Base-by-base conservation (phyloP, 2,329 filamentous ascomycete genomes). In the Hypocrella siamensis region DNA sequence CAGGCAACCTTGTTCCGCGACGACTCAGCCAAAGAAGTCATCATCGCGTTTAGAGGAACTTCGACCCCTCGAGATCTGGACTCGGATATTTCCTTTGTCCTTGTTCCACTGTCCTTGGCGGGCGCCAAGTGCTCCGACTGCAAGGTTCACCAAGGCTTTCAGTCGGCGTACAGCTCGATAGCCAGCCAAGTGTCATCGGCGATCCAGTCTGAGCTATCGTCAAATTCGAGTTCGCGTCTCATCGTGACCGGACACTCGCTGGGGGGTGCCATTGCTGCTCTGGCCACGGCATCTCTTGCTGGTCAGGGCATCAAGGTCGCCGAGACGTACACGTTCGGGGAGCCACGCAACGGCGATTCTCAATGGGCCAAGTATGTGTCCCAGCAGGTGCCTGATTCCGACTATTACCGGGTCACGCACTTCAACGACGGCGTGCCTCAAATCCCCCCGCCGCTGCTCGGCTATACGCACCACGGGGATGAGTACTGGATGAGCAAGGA, bases 1-100 rank as follows among this genome's bases (percentile, higher is more conserved):
- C 32, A 33, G 16, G 32, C 32, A 19, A 33, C 32, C n/a, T n/a
- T 33, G 27, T 33, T 30, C 27, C 32, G 27, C 21, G 32, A 33
- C 16, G 17, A 30, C 10, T 8, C 9, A 4, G 32, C 32, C 16
- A 25, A 25, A 4, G 32, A 33, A 14, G 17, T 33, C 9, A 17
- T 33, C 28, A 30, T 33, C n/a, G 32, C 32, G 11, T 33, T 33
- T 7, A 26, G 32, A 24, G 32, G 32, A 16, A 33, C 32, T 10
- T 30, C 32, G 11, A 14, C 32, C 7, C 31, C 32, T 3, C 11
- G 19, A 16, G 32, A 33, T 19, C 16, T 33, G 16, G 32, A 33
- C 16, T 15, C 32, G 4, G 27, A 33, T 19, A 19, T 33, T 8
- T 19, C 19, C 18, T 33, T 30, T 28, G n/a, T 5, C 2, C 27